Evolutionary conservation across 306 rosid species (phyloP), one percentile per base, ranked within the genome.

Genomic region (Lathyrus sativus): DNA sequence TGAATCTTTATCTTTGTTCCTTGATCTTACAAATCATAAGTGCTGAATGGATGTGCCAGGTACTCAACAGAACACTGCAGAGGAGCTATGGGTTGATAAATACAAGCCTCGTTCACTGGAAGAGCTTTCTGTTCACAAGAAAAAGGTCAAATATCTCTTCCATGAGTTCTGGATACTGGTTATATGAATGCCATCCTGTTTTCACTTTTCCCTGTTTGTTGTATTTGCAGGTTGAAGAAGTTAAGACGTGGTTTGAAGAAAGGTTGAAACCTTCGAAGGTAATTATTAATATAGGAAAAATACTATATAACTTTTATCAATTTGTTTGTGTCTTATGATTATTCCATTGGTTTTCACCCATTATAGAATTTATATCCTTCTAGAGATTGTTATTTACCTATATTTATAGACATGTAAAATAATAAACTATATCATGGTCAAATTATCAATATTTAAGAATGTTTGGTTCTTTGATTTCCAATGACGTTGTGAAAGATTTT

Each of bases 101-200:
- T 88, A 92, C 84, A 81, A 80, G 79, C 98, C 97, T 41, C 49
- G 5, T 72, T 88, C 80, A 1, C 74, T 88, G 43, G 90, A 86
- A 57, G 97, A 93, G 75, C 96, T 93, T 22, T 88, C 96, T 43
- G 98, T 90, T 79, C 90, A 90, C 72, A 90, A 90, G 83, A 93
- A 86, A 78, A 93, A 93, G 95, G 98, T 90, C 13, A 31, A 62
- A 15, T 7, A 9, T 56, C 26, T 48, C 67, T 48, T 67, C 69
- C 62, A 46, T 2, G 63, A 28, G 56, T 64, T 76, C 17, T 65
- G 75, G 18, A 60, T 67, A 42, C 66, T 61, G 70, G 38, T 29
- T 13, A 42, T 69, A 6, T 68, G 65, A 68, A 60, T 59, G 19
- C 15, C 44, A 8, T 76, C 35, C 56, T 62, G 50, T 57, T 68